Base-by-base conservation (phyloP, 208 protist genomes). In the Acanthamoeba sp. region DNA sequence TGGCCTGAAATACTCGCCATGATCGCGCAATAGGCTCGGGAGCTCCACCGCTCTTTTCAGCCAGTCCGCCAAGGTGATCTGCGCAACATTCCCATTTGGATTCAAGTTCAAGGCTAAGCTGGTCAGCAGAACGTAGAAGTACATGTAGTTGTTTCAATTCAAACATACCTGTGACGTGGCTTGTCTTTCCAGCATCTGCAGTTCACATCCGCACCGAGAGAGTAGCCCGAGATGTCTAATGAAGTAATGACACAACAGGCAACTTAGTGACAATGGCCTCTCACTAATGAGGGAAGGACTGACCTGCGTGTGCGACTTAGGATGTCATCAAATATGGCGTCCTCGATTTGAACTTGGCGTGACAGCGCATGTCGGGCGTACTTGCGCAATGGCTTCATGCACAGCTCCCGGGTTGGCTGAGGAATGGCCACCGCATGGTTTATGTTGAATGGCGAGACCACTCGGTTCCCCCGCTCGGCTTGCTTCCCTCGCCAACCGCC, bases 31-130 rank as follows among this genome's bases (percentile, higher is more conserved):
- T 89, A 40, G 82, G 12, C 7, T 52, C 59, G 82, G 82, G 48
- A 89, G 36, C 10, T 89, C 45, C 24, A 89, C 24, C 38, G 82
- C 82, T 42, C n/a, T 89, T 89, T 14, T 62, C 18, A 89, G 29
- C 82, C 82, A 89, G n/a, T 89, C 82, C n/a, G 36, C 48, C n/a
- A 42, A 89, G n/a, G 82, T 89, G 82, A 89, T 62, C 82, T 89
- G 55, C 14, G n/a, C 4, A 89, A 5, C 55, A 55, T 55, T 55
- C 48, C 48, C 48, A 55, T 55, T 16, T n/a, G n/a, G 16, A 55
- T 55, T 20, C 6, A 6, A 55, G 48, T 16, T 16, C 48, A 55
- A 55, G 48, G 48, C 48, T 20, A 55, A 29, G 24, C n/a, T 34
- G 36, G 82, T 89, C n/a, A 89, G 48, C 36, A 89, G 24, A 64